A percentile compares a stretch with the other conserved stretches of the same genome.
phyloP scores from a whole-genome alignment of 208 protist genomes.

The Trypanosoma scelopori region DNA sequence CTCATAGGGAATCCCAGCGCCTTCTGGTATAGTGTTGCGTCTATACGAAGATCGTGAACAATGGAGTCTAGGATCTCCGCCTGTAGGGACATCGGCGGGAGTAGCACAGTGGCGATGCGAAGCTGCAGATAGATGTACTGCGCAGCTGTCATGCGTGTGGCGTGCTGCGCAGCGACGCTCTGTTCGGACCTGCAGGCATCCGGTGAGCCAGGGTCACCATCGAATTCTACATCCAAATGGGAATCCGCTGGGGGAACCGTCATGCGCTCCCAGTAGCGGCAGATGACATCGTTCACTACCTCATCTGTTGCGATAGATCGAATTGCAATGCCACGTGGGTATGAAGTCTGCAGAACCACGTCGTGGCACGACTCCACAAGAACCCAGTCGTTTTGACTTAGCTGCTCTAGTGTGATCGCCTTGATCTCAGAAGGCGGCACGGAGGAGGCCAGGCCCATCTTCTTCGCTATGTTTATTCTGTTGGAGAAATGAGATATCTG shows the following conservation, averaged over 20 bases:
- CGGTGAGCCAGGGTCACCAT: background rate
- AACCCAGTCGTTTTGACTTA: slow-evolving; percentile 52
- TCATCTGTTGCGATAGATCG: slow-evolving; percentile 37
- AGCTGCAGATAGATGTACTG: slow-evolving; percentile 89
- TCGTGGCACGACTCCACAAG: slow-evolving; percentile 68
- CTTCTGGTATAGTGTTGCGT: slow-evolving; percentile 45
- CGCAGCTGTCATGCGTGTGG: slow-evolving; percentile 68
- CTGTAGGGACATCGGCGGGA: slow-evolving; percentile 56
- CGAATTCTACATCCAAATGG: background rate
- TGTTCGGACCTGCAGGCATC: too few species aligned
- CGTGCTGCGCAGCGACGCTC: background rate
- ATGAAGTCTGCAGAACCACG: slow-evolving; percentile 47
- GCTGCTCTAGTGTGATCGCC: slow-evolving; percentile 4
- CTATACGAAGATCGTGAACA: slow-evolving; percentile 65
- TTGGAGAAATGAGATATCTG: background rate
- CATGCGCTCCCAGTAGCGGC: slow-evolving; percentile 79
- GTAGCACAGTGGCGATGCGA: slow-evolving; percentile 69
- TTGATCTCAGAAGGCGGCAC: background rate
- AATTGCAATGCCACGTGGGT: slow-evolving; percentile 26
- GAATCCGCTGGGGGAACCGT: slow-evolving; percentile 46
- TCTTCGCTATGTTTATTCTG: background rate
- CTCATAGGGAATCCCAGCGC: slow-evolving; percentile 48
- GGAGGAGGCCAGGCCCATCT: background rate
- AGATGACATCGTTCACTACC: slow-evolving; percentile 72
- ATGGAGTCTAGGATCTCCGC: slow-evolving; percentile 78